phyloP scores from a whole-genome alignment of 1,284 basidiomycete genomes.

The Cystobasidium slooffiae region DNA sequence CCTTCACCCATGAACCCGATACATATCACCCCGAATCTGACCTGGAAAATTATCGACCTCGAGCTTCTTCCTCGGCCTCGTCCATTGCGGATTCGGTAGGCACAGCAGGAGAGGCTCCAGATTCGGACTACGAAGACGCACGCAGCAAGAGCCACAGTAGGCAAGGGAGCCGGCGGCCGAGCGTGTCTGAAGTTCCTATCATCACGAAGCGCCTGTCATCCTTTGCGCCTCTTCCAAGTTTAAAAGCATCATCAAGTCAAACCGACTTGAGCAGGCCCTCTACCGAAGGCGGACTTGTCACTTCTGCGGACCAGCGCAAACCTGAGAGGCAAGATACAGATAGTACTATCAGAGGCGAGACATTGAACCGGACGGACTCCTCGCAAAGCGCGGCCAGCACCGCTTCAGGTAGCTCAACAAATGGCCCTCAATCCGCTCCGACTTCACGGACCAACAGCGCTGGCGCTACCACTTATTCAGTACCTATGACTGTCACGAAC shows the following conservation, averaged over 20 bases:
- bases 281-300: neutral
- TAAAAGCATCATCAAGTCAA: slow-evolving; percentile 9
- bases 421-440: slow-evolving; percentile 6
- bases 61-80: slow-evolving; percentile 30
- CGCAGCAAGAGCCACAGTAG: slow-evolving; percentile 13
- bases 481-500: slow-evolving; percentile 4
- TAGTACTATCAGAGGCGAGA: neutral
- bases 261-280: neutral
- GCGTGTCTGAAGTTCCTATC: neutral
- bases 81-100: slow-evolving; percentile 39
- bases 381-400: slow-evolving; percentile 22
- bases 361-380: neutral
- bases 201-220: slow-evolving; percentile 33
- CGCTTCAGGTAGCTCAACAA: slow-evolving; percentile 4
- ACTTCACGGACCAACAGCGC: slow-evolving; percentile 2
- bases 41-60: slow-evolving; percentile 5
- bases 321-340: slow-evolving; percentile 12
- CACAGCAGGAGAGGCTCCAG: slow-evolving; percentile 38
- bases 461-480: slow-evolving; percentile 8
- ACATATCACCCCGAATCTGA: slow-evolving; percentile 2
- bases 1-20: slow-evolving; percentile 25
- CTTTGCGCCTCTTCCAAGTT: slow-evolving; percentile 32
- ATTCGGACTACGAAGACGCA: slow-evolving; percentile 39
- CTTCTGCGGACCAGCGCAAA: neutral
- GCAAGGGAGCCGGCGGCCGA: slow-evolving; percentile 28